Base-by-base conservation (phyloP, 2,329 filamentous ascomycete genomes). In the Talaromyces albobiverticillius region DNA sequence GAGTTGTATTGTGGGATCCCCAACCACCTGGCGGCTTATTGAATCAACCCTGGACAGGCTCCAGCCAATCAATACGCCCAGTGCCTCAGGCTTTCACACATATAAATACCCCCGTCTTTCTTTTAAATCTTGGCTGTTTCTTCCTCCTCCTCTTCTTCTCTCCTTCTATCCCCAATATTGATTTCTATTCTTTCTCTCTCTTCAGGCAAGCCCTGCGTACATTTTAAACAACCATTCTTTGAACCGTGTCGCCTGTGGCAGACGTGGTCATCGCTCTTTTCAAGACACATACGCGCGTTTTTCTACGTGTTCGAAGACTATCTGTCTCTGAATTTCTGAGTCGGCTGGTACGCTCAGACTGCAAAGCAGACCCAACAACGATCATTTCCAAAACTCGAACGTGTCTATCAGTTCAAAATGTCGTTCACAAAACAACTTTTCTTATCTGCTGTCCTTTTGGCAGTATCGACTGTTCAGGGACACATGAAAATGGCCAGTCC, bases 401-500 rank as follows among this genome's bases (percentile, higher is more conserved):
- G 6, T 10, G 26, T 10, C 26, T 29, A 29, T 29, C 26, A 10
- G 11, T 31, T 38, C 49, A 51, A 25, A 29, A 52, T 52, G 50
- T 26, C 18, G 11, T 23, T 22, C 41, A 40, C 22, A 29, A 45
- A 38, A 22, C 22, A 36, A 20, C 13, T 13, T 22, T n/a, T 52
- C 23, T 41, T 67, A 41, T 57, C 61, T 46, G 70, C 82, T 64
- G 76, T 78, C 61, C 61, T 81, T 56, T 80, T 83, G 32, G 68
- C 77, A 41, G 79, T 81, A 61, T 74, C 83, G 57, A 62, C 82
- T 52, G 82, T 79, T 62, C 80, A 82, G 47, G 90, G 88, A 41
- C 94, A 97, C 71, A 87, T 96, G 79, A 75, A 81, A 38, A 86
- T 97, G 79, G 73, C 65, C 50, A 78, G 75, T 8, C 93, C 94